phyloP scores from a whole-genome alignment of 1,139 yeast genomes.

The Saccharomyces hybrid region DNA sequence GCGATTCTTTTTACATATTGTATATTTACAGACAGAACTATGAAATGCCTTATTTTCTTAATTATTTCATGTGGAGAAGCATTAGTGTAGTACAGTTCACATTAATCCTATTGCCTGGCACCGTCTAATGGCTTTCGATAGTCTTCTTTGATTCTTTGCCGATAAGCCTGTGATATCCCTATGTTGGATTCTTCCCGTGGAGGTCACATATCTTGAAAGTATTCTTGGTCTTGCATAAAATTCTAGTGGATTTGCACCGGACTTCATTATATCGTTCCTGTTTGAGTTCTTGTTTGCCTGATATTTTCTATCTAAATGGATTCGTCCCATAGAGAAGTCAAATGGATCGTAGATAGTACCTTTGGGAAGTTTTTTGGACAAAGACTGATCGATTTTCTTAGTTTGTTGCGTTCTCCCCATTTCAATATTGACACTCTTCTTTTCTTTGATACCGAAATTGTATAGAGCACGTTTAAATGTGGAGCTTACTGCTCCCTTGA shows the following conservation, averaged over 20 bases:
- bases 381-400: slow-evolving; percentile 57
- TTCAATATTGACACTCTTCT: slow-evolving; percentile 83
- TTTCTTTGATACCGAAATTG: slow-evolving; percentile 8
- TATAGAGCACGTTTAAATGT: not conserved
- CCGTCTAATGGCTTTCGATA: slow-evolving; percentile 61
- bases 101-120: slow-evolving; percentile 63
- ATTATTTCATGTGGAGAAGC: not conserved
- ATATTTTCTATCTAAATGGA: slow-evolving; percentile 32
- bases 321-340: slow-evolving; percentile 56
- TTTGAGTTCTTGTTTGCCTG: slow-evolving; percentile 11
- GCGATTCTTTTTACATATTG: not conserved
- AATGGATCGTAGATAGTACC: slow-evolving; percentile 56
- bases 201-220: slow-evolving; percentile 49
- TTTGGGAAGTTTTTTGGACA: not conserved
- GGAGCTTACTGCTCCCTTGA: not conserved
- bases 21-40: not conserved
- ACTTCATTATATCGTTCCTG: slow-evolving; percentile 42
- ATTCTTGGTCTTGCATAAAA: slow-evolving; percentile 60
- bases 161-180: slow-evolving; percentile 62
- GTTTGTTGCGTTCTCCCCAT: slow-evolving; percentile 88
- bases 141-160: slow-evolving; percentile 52
- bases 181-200: slow-evolving; percentile 62
- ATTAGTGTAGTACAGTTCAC: not conserved
- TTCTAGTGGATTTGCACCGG: slow-evolving; percentile 56
- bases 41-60: not conserved